Conservation (phyloP, 2,329 filamentous ascomycete genomes). For the Volutella citrinella region DNA sequence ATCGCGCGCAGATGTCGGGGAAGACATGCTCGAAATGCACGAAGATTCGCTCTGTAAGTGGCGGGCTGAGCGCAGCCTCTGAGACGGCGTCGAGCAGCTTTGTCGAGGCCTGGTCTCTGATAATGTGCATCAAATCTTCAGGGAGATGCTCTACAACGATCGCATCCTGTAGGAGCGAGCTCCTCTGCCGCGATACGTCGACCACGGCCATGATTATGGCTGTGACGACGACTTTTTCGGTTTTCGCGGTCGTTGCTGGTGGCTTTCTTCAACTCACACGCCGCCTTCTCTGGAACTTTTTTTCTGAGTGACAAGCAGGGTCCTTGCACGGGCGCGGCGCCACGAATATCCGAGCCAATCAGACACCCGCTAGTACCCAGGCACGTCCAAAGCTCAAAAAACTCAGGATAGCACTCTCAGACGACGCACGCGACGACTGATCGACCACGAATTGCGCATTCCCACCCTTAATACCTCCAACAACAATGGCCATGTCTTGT, state of each 20-base stretch:
- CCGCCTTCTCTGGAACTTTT: slow-evolving; percentile 35
- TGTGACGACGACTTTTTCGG: slow-evolving; percentile 29
- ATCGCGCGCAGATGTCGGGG: slow-evolving; percentile 79
- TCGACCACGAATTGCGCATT: slow-evolving; percentile 24
- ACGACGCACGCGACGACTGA: slow-evolving; percentile 25
- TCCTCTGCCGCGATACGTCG: slow-evolving; percentile 53
- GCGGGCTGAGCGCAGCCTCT: slow-evolving; percentile 64
- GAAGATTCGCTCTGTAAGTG: slow-evolving; percentile 71
- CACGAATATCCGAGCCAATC: slow-evolving; percentile 39
- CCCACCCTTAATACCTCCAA: slow-evolving; percentile 23
- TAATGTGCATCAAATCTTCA: slow-evolving; percentile 64
- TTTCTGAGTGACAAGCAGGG: slow-evolving; percentile 27
- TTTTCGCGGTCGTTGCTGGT: slow-evolving; percentile 25
- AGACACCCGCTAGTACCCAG: slow-evolving; percentile 19
- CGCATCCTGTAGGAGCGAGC: slow-evolving; percentile 54
- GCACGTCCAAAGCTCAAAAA: slow-evolving; percentile 36
- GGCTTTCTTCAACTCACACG: slow-evolving; percentile 21
- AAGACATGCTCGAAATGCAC: slow-evolving; percentile 71
- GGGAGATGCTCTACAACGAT: slow-evolving; percentile 60
- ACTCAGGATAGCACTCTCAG: slow-evolving; percentile 32
- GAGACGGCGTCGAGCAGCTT: slow-evolving; percentile 71
- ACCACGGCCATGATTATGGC: slow-evolving; percentile 56
- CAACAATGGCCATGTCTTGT: slow-evolving; percentile 60
- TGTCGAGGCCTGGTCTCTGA: slow-evolving; percentile 60
- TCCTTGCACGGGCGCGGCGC: slow-evolving; percentile 29